Evolutionary conservation across 352 stramenopile genomes (phyloP).

Genomic region (Globisporangium radiosum): DNA sequence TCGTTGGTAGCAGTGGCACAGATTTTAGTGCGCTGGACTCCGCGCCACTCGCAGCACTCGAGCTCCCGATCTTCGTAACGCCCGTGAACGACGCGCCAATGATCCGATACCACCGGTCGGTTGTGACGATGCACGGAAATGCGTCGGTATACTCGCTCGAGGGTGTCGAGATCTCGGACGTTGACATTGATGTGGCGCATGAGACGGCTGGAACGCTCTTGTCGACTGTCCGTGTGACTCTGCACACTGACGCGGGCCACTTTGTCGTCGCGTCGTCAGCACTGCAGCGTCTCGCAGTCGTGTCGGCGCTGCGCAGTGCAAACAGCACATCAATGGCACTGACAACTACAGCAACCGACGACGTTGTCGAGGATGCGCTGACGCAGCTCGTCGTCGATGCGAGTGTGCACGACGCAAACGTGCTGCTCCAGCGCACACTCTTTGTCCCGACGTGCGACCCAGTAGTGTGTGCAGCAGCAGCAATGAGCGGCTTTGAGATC

Average conservation of each 20-base stretch:
- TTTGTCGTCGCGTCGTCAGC: constrained; percentile 3
- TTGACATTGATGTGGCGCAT: constrained; percentile 1
- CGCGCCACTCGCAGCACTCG: neutral
- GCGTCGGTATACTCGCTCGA: constrained; percentile 2
- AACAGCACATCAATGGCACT: neutral
- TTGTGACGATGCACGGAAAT: neutral
- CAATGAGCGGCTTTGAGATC: constrained; percentile 1
- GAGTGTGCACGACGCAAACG: constrained; percentile 9
- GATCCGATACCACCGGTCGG: neutral
- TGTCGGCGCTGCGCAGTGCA: neutral
- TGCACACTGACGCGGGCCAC: constrained; percentile 1
- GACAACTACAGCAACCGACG: too few species aligned
- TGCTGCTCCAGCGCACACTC: constrained; percentile 8
- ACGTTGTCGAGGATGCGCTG: neutral
- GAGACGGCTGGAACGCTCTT: neutral
- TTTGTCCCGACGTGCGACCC: neutral
- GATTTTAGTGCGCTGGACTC: neutral
- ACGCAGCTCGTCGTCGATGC: constrained; percentile 15
- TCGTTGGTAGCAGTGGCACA: neutral
- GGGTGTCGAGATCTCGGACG: constrained; percentile 4
- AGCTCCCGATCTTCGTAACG: neutral
- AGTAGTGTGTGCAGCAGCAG: neutral
- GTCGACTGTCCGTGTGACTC: constrained; percentile 3
- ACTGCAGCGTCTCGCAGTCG: neutral
- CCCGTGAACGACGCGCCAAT: constrained; percentile 11